Evolutionary conservation across 2,329 filamentous ascomycete species (phyloP), one percentile per base, ranked within the genome.

Genomic region (Tolypocladium album): DNA sequence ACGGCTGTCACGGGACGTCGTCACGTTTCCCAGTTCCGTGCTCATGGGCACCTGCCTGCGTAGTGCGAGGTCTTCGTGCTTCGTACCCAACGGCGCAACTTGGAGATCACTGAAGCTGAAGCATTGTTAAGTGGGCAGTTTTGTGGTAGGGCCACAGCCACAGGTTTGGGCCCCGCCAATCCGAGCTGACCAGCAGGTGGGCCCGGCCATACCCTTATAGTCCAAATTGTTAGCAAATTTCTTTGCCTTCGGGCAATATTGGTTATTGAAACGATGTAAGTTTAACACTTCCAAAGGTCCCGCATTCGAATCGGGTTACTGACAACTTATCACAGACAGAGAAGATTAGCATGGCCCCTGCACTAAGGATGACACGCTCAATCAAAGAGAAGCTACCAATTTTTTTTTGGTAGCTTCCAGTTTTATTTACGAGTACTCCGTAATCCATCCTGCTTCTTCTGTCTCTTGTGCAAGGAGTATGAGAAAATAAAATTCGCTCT

Each of bases 321-420:
- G 4, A 47, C 40, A 36, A 24, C n/a, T 2, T 11, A 7, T 13
- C 20, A 13, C 43, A 58, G 57, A 85, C 82, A 87, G 83, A 87
- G 84, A 87, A 87, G 83, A 87, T 87, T 88, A 89, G 87, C 87
- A 89, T 89, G 86, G 86, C 86, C 87, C 83, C 82, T 86, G 83
- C 82, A 85, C 89, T 92, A 93, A 93, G 89, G 89, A 92, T 93
- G 89, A 92, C 88, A 92, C 87, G 86, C 86, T 88, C 50, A 84
- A 86, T 84, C 85, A 88, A 88, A 88, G 86, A 88, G 86, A 87
- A 84, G 82, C 84, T 83, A 81, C 40, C 42, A 36, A 47, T 58
- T 58, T 47, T 58, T 57, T 36, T 50, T 43, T 56, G 22, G 22
- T 5, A 36, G 34, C 9, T 36, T 8, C 1, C 8, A 36, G n/a